Evolutionary conservation across 306 rosid species (phyloP).

Genomic region (Quercus robur): DNA sequence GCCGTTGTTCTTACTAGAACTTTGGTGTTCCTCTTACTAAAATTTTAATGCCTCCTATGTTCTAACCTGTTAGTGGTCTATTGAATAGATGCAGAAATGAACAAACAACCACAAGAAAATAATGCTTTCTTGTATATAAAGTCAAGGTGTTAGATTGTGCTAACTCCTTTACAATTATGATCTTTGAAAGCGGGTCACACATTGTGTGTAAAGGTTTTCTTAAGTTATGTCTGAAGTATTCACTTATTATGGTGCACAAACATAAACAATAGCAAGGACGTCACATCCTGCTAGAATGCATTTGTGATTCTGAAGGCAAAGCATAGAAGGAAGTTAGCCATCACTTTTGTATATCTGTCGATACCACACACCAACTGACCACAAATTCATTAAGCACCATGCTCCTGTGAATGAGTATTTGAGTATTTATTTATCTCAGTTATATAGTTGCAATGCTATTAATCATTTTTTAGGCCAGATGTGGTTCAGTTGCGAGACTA

Average conservation of each 20-base stretch:
- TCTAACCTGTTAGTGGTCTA: not conserved
- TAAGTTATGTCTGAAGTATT: not conserved
- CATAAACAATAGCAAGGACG: not conserved
- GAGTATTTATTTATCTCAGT: not conserved
- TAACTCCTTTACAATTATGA: not conserved
- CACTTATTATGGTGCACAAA: not conserved
- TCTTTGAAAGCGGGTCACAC: not conserved
- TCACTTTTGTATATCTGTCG: not conserved
- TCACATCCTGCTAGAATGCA: not conserved
- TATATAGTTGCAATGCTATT: slow-evolving; percentile 3
- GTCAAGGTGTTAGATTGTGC: not conserved
- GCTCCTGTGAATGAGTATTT: not conserved
- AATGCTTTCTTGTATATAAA: not conserved
- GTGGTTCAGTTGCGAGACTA: not conserved
- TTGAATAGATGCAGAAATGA: not conserved
- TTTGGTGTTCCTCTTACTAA: not conserved
- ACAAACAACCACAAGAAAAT: not conserved
- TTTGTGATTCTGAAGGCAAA: not conserved
- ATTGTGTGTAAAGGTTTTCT: not conserved
- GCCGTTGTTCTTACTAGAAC: not conserved
- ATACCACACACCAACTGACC: not conserved
- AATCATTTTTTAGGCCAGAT: not conserved
- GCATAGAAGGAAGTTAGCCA: not conserved
- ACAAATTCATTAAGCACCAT: not conserved
- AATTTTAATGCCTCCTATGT: not conserved